phyloP scores from a whole-genome alignment of 192 early-diverging fungal genomes.

The Podila epicladia region DNA sequence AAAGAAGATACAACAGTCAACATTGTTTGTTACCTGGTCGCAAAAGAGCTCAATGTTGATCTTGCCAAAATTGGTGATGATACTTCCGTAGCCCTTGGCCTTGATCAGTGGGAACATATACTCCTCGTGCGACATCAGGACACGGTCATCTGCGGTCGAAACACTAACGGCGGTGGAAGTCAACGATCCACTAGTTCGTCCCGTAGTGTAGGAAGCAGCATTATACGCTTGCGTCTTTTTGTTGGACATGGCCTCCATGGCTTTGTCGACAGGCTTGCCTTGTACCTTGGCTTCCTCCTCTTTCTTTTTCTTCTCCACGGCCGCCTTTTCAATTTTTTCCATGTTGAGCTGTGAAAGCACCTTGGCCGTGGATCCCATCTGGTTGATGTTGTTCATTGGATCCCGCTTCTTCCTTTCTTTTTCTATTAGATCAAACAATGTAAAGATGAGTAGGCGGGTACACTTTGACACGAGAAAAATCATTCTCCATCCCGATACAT shows the following conservation, averaged over 20 bases:
- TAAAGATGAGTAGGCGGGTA: constrained; percentile 1
- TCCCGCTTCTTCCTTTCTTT: constrained; percentile 58
- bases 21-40: constrained; percentile 59
- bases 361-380: constrained; percentile 47
- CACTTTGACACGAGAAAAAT: too few relatives aligned
- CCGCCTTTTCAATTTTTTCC: constrained; percentile 47
- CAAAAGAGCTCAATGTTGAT: constrained; percentile 85
- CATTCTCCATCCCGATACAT: too few relatives aligned
- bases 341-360: constrained; percentile 42
- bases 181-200: constrained; percentile 79
- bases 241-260: constrained; percentile 46
- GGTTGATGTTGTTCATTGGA: constrained; percentile 71
- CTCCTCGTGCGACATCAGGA: constrained; percentile 82
- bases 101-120: constrained; percentile 90
- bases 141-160: constrained; percentile 74
- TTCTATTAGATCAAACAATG: constrained; percentile 12
- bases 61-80: constrained; percentile 86
- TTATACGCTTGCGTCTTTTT: constrained; percentile 70
- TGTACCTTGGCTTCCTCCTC: constrained; percentile 17
- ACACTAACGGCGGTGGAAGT: constrained; percentile 87
- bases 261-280: constrained; percentile 14
- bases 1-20: not conserved
- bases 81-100: constrained; percentile 77
- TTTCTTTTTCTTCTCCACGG: constrained; percentile 26
- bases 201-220: constrained; percentile 86